Conservation (phyloP, 768 basidiomycete species). For the Tricholoma hemisulphureum region DNA sequence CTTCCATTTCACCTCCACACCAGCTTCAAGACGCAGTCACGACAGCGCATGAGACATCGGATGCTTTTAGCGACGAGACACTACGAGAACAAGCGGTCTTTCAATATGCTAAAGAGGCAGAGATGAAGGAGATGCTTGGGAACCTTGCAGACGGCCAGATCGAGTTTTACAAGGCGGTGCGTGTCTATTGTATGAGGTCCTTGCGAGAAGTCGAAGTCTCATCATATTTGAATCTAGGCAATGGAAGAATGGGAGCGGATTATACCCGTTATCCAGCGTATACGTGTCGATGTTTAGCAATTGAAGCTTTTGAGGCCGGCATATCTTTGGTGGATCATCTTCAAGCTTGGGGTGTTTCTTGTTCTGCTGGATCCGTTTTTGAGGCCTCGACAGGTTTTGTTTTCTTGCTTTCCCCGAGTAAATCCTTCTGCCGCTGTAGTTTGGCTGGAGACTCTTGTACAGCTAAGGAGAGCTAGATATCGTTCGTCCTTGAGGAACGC, state of each 20-base stretch:
- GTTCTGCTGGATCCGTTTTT: neutral
- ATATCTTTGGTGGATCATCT: neutral
- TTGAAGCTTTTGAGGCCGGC: neutral
- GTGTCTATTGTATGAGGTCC: slow-evolving; percentile 24
- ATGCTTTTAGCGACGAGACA: slow-evolving; percentile 95
- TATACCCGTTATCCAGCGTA: slow-evolving; percentile 90
- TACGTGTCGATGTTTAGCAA: slow-evolving; percentile 82
- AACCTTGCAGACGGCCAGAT: slow-evolving; percentile 93
- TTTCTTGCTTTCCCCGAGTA: slow-evolving; percentile 11
- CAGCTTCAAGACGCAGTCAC: slow-evolving; percentile 97
- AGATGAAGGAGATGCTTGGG: slow-evolving; percentile 95
- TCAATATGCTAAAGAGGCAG: slow-evolving; percentile 85
- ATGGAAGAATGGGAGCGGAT: slow-evolving; percentile 99
- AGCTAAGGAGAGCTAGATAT: slow-evolving; percentile 61
- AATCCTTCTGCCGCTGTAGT: slow-evolving; percentile 38
- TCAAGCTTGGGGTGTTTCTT: neutral
- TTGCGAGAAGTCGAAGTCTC: neutral
- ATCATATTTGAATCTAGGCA: slow-evolving; percentile 44
- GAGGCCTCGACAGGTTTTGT: neutral
- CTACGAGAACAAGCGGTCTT: slow-evolving; percentile 88
- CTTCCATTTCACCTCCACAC: slow-evolving; percentile 2
- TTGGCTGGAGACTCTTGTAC: slow-evolving; percentile 82
- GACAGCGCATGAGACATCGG: slow-evolving; percentile 91
- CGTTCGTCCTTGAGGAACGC: neutral
- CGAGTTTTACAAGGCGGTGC: slow-evolving; percentile 82